phyloP scores from a whole-genome alignment of 192 early-diverging fungal species.

The Coemansia sp. region DNA sequence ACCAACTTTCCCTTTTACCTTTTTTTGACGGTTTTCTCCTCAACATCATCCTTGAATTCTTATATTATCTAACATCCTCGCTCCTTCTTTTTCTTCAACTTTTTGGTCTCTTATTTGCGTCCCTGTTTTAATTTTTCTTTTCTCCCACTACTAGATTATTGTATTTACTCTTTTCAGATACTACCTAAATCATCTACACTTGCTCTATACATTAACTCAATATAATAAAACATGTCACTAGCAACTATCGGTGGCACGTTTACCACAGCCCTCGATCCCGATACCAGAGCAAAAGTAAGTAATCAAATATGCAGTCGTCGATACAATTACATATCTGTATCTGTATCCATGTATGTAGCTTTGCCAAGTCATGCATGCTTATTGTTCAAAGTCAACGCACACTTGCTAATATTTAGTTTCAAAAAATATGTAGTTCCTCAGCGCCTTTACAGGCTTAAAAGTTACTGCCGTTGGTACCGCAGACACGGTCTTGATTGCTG shows the following conservation, averaged over 20 bases:
- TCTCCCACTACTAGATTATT: too few species aligned
- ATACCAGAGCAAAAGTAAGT: not conserved
- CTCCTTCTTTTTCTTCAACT: too few species aligned
- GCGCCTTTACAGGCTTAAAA: not conserved
- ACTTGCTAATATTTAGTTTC: not conserved
- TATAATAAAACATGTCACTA: too few species aligned
- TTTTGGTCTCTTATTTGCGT: too few species aligned
- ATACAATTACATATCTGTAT: slow-evolving; percentile 1
- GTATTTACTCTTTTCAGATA: too few species aligned
- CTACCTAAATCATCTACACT: too few species aligned
- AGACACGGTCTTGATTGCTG: slow-evolving; percentile 20
- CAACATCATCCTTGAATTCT: too few species aligned
- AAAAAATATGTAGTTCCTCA: slow-evolving; percentile 15
- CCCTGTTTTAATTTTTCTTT: too few species aligned
- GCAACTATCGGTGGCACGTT: not conserved
- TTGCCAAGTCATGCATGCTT: not conserved
- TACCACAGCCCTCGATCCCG: not conserved
- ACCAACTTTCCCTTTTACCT: too few species aligned
- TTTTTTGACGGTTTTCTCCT: too few species aligned
- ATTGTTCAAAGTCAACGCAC: not conserved
- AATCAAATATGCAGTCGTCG: not conserved
- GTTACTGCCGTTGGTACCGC: slow-evolving; percentile 12
- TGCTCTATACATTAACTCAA: too few species aligned
- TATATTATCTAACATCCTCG: too few species aligned
- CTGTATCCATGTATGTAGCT: not conserved